These are phyloP conservation scores for Triangularia verruculosa DNA, from an alignment of 2,329 filamentous ascomycete genomes.

Conservation along the genomic window DNA sequence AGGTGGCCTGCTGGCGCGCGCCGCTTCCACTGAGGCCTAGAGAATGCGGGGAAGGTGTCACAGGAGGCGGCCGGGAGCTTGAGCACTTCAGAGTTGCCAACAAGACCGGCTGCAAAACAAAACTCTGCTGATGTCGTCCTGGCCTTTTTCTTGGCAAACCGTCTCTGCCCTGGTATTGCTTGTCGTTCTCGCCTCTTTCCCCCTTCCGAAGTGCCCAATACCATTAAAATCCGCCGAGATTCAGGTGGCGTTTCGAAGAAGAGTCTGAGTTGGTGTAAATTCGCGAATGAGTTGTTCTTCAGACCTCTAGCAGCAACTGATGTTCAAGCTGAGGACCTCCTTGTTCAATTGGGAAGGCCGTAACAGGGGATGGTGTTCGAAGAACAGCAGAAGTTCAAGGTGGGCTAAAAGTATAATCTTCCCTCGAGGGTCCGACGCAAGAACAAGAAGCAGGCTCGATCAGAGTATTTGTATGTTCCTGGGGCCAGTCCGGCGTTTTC, in stretches of 20 bases:
- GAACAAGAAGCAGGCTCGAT: neutral
- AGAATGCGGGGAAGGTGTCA: slow-evolving; percentile 10
- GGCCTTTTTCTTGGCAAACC: neutral
- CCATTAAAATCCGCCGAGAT: neutral
- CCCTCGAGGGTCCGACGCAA: slow-evolving; percentile 1
- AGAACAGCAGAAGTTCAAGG: too few species aligned
- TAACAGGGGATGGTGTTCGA: too few species aligned
- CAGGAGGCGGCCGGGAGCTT: neutral
- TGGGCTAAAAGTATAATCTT: neutral
- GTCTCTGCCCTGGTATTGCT: neutral
- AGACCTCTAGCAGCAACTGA: too few species aligned
- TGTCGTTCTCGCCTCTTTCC: neutral
- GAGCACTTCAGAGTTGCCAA: neutral
- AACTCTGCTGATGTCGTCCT: neutral
- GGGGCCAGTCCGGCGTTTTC: slow-evolving; percentile 18
- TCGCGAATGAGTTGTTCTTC: too few species aligned
- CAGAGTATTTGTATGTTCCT: slow-evolving; percentile 23
- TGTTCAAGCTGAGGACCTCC: too few species aligned
- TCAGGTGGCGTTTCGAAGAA: too few species aligned
- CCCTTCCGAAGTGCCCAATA: too few species aligned
- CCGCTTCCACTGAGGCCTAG: slow-evolving; percentile 1
- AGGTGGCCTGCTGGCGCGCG: slow-evolving; percentile 3
- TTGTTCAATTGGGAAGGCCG: too few species aligned
- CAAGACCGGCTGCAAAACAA: neutral
- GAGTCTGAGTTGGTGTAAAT: too few species aligned